These are phyloP conservation scores for Blakeslea trispora DNA, from an alignment of 371 early-diverging fungal species.

Conservation along the genomic window DNA sequence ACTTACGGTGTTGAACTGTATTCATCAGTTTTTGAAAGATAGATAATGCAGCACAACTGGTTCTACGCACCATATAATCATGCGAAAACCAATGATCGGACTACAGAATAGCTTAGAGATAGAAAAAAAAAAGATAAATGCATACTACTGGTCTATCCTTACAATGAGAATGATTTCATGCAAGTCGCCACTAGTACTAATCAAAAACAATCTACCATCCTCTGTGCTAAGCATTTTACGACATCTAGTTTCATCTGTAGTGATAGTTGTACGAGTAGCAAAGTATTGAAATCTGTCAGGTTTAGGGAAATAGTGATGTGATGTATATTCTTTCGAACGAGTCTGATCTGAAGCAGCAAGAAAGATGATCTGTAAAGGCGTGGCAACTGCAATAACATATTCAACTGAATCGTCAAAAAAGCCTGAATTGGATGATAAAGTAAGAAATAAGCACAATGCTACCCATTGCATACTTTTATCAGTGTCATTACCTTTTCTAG, in stretches of 20 bases:
- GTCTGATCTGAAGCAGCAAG: slow-evolving; percentile 39
- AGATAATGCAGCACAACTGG: not conserved
- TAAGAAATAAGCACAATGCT: too few species aligned
- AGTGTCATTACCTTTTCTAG: slow-evolving; percentile 54
- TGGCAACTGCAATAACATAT: slow-evolving; percentile 82
- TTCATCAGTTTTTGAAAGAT: too few species aligned
- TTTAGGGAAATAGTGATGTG: slow-evolving; percentile 13
- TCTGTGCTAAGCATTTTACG: slow-evolving; percentile 69
- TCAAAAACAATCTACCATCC: slow-evolving; percentile 83
- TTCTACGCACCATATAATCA: not conserved
- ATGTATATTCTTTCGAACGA: too few species aligned
- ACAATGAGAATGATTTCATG: slow-evolving; percentile 86
- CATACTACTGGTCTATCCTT: too few species aligned
- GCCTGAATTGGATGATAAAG: too few species aligned
- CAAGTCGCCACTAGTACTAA: slow-evolving; percentile 78
- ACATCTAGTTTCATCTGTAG: slow-evolving; percentile 78
- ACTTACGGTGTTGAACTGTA: not conserved
- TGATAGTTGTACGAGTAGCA: slow-evolving; percentile 68
- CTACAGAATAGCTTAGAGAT: not conserved
- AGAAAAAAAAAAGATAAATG: not conserved
- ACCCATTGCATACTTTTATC: too few species aligned
- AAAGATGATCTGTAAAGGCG: slow-evolving; percentile 80
- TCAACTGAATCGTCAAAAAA: slow-evolving; percentile 78
- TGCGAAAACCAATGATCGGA: not conserved
- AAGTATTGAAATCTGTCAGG: slow-evolving; percentile 44